Evolutionary conservation across 768 basidiomycete genomes (phyloP).

Genomic region (Pisolithus tinctorius): DNA sequence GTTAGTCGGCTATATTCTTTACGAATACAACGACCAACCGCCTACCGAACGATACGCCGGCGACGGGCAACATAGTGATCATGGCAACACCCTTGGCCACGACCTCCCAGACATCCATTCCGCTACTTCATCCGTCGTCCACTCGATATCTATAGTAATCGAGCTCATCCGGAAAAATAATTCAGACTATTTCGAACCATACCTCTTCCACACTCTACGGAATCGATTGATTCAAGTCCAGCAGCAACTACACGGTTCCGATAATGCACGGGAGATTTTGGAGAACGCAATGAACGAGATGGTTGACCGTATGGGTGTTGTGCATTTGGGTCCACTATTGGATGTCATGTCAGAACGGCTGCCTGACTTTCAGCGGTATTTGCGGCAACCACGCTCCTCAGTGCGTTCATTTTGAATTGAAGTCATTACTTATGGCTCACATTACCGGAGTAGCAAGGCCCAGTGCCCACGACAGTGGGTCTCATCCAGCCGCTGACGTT

Average conservation of each 20-base stretch:
- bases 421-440: conserved; percentile 9
- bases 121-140: conserved; percentile 72
- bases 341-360: conserved; percentile 66
- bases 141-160: conserved; percentile 83
- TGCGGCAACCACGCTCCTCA: conserved; percentile 68
- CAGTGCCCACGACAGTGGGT: conserved; percentile 70
- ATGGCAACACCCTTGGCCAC: conserved; percentile 1
- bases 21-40: conserved; percentile 40
- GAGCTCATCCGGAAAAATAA: conserved; percentile 97
- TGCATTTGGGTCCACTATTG: conserved; percentile 81
- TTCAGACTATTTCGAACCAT: conserved; percentile 97
- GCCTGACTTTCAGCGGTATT: conserved; percentile 59
- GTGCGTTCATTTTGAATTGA: conserved; percentile 37
- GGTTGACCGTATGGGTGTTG: conserved; percentile 82
- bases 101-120: conserved; percentile 39
- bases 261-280: conserved; percentile 58
- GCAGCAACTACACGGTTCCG: conserved; percentile 52
- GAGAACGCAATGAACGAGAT: conserved; percentile 74
- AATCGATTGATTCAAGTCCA: conserved; percentile 86
- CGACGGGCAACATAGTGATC: conserved; percentile 9
- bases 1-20: conserved; percentile 70
- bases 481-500: conserved; percentile 76
- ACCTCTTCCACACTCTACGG: conserved; percentile 88
- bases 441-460: conserved; percentile 44
- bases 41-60: conserved; percentile 14